A percentile compares a stretch with the other conserved stretches of the same genome.
These are phyloP conservation scores for Emericellopsis terricola DNA, from an alignment of 495 filamentous ascomycete genomes.

Conservation along the genomic window DNA sequence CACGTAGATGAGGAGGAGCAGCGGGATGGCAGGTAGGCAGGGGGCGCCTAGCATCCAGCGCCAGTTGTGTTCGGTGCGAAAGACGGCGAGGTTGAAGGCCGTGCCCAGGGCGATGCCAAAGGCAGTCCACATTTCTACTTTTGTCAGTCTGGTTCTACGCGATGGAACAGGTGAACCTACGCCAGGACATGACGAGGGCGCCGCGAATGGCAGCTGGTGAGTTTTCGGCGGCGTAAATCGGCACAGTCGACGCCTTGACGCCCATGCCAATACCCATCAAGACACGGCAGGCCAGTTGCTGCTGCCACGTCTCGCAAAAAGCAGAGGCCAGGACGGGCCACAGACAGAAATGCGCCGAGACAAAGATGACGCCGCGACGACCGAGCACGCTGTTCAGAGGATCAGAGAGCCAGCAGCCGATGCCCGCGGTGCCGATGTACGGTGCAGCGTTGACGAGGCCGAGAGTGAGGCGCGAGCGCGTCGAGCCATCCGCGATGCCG, in stretches of 20 bases:
- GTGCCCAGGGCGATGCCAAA: constrained; percentile 64
- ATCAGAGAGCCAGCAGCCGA: constrained; percentile 53
- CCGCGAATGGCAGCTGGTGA: constrained; percentile 56
- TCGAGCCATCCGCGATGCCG: constrained; percentile 23
- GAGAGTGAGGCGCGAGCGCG: constrained; percentile 30
- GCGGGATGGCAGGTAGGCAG: constrained; percentile 55
- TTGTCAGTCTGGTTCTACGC: not conserved
- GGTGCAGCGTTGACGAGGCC: constrained; percentile 34
- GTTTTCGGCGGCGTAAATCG: constrained; percentile 65
- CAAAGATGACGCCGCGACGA: constrained; percentile 49
- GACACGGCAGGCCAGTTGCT: constrained; percentile 43
- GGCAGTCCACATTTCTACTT: constrained; percentile 54
- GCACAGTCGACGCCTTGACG: constrained; percentile 38
- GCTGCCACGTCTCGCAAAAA: constrained; percentile 41
- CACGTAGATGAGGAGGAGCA: constrained; percentile 46
- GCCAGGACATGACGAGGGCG: constrained; percentile 72
- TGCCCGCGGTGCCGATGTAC: constrained; percentile 28
- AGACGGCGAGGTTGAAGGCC: constrained; percentile 51
- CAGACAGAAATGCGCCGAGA: constrained; percentile 45
- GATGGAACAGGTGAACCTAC: constrained; percentile 7
- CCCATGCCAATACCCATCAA: constrained; percentile 62
- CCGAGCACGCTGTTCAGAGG: constrained; percentile 50
- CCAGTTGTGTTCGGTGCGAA: constrained; percentile 43
- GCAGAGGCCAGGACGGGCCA: constrained; percentile 45
- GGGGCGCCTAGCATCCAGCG: constrained; percentile 64